phyloP scores from a whole-genome alignment of 352 stramenopile genomes.

The Globisporangium middletonii region DNA sequence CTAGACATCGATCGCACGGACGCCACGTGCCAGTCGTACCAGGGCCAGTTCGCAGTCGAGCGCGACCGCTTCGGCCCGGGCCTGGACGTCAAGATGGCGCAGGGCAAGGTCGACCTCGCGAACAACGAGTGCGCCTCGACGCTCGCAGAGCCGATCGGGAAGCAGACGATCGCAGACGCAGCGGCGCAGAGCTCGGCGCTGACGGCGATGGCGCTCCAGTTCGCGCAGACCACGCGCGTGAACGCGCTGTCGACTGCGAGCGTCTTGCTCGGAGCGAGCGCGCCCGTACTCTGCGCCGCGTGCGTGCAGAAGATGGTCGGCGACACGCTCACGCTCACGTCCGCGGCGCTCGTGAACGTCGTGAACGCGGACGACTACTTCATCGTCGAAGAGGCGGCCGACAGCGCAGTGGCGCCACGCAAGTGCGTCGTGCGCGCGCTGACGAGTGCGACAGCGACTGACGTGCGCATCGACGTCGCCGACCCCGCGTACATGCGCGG shows the following conservation, averaged over 20 bases:
- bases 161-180: slow-evolving; percentile 34
- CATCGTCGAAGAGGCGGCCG: slow-evolving; percentile 44
- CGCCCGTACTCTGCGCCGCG: slow-evolving; percentile 36
- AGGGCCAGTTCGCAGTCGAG: slow-evolving; percentile 19
- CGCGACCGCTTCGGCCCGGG: slow-evolving; percentile 45
- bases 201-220: slow-evolving; percentile 23
- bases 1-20: slow-evolving; percentile 21
- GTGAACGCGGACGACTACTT: slow-evolving; percentile 40
- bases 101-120: slow-evolving; percentile 43
- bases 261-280: slow-evolving; percentile 22
- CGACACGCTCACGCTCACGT: slow-evolving; percentile 37
- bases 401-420: not conserved
- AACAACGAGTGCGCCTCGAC: slow-evolving; percentile 50
- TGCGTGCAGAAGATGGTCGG: slow-evolving; percentile 55
- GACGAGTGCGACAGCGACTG: slow-evolving; percentile 7
- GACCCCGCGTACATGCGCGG: slow-evolving; percentile 18
- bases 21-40: slow-evolving; percentile 25
- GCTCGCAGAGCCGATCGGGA: slow-evolving; percentile 32
- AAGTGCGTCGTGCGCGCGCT: slow-evolving; percentile 47
- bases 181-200: slow-evolving; percentile 28
- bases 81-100: slow-evolving; percentile 37
- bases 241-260: slow-evolving; percentile 16
- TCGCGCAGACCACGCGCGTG: slow-evolving; percentile 30
- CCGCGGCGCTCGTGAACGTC: slow-evolving; percentile 10
- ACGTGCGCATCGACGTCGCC: slow-evolving; percentile 21